Conservation (phyloP, 495 filamentous ascomycete genomes). For the Neurospora sp. region DNA sequence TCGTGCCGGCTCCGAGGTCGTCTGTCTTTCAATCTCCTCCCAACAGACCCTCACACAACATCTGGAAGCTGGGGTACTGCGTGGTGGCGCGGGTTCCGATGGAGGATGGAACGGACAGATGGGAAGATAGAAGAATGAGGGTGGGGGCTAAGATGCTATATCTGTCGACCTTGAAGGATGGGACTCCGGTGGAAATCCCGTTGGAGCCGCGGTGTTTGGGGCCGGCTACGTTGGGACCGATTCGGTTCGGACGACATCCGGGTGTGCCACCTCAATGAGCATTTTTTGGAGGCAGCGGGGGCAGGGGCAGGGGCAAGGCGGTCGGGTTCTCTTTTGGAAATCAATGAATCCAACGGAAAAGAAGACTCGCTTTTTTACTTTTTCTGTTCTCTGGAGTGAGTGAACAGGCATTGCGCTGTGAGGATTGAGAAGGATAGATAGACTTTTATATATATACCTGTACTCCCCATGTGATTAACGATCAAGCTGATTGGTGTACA, state of each 20-base stretch:
- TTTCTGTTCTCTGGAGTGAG: background rate
- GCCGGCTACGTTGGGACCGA: background rate
- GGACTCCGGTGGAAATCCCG: background rate
- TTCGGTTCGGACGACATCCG: background rate
- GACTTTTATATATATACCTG: background rate
- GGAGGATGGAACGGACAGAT: background rate
- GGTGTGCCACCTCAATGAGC: background rate
- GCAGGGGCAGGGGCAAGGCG: background rate
- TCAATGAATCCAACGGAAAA: background rate
- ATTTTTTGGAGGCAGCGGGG: background rate
- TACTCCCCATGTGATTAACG: background rate
- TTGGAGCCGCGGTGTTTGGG: background rate
- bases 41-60: background rate
- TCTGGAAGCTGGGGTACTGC: background rate
- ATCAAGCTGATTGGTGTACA: background rate
- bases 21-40: background rate
- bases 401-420: background rate
- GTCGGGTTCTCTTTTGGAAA: background rate
- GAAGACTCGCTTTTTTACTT: background rate
- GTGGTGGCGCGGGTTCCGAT: background rate
- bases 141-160: background rate
- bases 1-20: background rate
- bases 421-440: background rate
- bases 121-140: background rate
- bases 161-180: background rate